Evolutionary conservation across 345 rosid species (phyloP), one percentile per base, ranked within the genome.

Genomic region (Populus tremula): DNA sequence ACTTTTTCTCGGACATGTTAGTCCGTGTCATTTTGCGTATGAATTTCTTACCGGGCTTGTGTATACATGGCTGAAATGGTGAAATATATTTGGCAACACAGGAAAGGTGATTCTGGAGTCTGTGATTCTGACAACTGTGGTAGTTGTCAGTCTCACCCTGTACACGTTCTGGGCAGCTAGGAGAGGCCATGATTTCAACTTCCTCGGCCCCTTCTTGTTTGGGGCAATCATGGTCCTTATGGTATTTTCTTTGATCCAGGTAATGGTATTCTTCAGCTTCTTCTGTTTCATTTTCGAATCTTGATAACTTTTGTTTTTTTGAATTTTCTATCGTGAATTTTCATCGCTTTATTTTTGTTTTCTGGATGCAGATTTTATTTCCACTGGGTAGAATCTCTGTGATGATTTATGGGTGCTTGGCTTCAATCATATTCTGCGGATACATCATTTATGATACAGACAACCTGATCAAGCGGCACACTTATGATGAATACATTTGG

Each of bases 161-260:
- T 94, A 91, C 87, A 94, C 99, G 12, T 94, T 93, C 86, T 94
- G 99, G 99, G 99, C 98, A 14, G 98, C 91, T 12, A 85, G 84
- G 74, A 91, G 92, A 81, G 98, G 99, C 81, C 85, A 93, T 18
- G 97, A 94, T 80, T 94, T 94, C 85, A 90, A 78, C 81, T 94
- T 93, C 86, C 93, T 94, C 12, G 97, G 97, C 5, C 99, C 97
- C 54, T 94, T 94, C 88, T 84, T 94, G 89, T 91, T 89, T 78
- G 98, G 96, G 67, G 93, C 95, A 4, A 0, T 93, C 73, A 69
- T 90, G 38, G 87, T 91, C 49, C 90, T 93, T 14, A 69, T 91
- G 69, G 88, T 91, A 6, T 94, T 94, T 75, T 85, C 90, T 62
- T 14, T 93, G 45, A 94, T 94, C 78, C 98, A 93, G 94, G 98